Conservation (phyloP, 176 grass and related monocot species). For the Zea luxurians region DNA sequence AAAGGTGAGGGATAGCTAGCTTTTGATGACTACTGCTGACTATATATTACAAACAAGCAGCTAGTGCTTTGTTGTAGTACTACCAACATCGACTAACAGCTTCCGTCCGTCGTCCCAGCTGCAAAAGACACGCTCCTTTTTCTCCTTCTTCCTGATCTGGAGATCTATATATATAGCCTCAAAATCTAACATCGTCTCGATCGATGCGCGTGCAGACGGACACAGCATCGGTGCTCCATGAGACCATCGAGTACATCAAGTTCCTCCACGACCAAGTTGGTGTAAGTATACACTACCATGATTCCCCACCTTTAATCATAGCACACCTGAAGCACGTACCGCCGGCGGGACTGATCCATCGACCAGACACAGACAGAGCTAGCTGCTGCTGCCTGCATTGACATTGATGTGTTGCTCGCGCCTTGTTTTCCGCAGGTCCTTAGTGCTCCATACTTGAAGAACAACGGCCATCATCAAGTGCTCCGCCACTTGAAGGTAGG, state of each 20-base stretch:
- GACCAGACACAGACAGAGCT: not conserved
- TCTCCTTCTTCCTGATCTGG: constrained; percentile 24
- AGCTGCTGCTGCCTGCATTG: not conserved
- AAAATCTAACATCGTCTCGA: too few species aligned
- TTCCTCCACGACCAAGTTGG: constrained; percentile 96
- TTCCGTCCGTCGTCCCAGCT: constrained; percentile 32
- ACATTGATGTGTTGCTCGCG: constrained; percentile 16
- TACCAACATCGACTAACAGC: constrained; percentile 33
- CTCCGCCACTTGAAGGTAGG: constrained; percentile 64
- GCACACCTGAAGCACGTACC: constrained; percentile 24
- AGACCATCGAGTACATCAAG: constrained; percentile 99
- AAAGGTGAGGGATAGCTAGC: constrained; percentile 27
- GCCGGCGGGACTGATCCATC: not conserved
- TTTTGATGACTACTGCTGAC: constrained; percentile 59
- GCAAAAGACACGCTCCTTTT: constrained; percentile 57
- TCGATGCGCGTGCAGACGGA: constrained; percentile 71
- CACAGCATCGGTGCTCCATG: constrained; percentile 98
- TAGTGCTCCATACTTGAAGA: constrained; percentile 90
- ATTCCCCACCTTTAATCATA: constrained; percentile 51
- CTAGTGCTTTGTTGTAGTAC: constrained; percentile 36
- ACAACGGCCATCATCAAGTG: constrained; percentile 55
- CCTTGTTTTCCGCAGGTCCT: constrained; percentile 56
- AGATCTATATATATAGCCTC: constrained; percentile 6
- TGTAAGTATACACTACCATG: constrained; percentile 61
- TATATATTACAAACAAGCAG: constrained; percentile 6